phyloP scores from a whole-genome alignment of 305 asterid genomes.

The Caryopteris hybrid region DNA sequence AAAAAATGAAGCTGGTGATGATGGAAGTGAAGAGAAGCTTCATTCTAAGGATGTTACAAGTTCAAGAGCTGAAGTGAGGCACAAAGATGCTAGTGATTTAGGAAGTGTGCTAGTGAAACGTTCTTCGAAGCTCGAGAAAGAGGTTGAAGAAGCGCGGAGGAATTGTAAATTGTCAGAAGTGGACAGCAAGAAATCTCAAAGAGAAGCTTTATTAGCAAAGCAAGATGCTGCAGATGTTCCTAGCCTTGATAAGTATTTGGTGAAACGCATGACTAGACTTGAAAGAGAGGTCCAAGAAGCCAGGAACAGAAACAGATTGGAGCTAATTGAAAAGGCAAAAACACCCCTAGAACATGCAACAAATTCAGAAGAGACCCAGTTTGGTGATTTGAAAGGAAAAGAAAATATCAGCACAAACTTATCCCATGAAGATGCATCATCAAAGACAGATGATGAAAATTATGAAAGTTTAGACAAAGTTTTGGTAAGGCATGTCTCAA shows the following conservation, averaged over 20 bases:
- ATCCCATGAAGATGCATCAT: background rate
- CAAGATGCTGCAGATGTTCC: slow-evolving; percentile 43
- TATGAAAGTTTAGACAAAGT: slow-evolving; percentile 63
- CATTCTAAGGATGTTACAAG: slow-evolving; percentile 16
- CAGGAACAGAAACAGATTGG: slow-evolving; percentile 31
- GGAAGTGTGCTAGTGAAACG: slow-evolving; percentile 49
- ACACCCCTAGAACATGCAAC: background rate
- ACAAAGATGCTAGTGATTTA: slow-evolving; percentile 29
- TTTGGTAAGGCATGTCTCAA: slow-evolving; percentile 73
- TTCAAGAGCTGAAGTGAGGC: slow-evolving; percentile 20
- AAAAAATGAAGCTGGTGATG: slow-evolving; percentile 32
- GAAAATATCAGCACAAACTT: slow-evolving; percentile 29
- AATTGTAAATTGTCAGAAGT: slow-evolving; percentile 17
- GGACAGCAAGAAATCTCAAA: slow-evolving; percentile 22
- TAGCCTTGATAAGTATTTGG: slow-evolving; percentile 68
- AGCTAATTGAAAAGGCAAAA: background rate
- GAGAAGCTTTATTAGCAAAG: slow-evolving; percentile 2
- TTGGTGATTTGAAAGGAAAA: slow-evolving; percentile 27
- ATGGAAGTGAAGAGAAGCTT: too few species aligned
- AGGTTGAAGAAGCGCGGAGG: slow-evolving; percentile 40
- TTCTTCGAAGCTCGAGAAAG: slow-evolving; percentile 63
- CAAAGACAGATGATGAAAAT: too few species aligned
- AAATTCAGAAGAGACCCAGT: slow-evolving; percentile 4
- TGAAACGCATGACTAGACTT: slow-evolving; percentile 65
- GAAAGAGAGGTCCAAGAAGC: slow-evolving; percentile 88